Conservation (phyloP, 2,329 filamentous ascomycete species). For the Stenocarpella maydis region DNA sequence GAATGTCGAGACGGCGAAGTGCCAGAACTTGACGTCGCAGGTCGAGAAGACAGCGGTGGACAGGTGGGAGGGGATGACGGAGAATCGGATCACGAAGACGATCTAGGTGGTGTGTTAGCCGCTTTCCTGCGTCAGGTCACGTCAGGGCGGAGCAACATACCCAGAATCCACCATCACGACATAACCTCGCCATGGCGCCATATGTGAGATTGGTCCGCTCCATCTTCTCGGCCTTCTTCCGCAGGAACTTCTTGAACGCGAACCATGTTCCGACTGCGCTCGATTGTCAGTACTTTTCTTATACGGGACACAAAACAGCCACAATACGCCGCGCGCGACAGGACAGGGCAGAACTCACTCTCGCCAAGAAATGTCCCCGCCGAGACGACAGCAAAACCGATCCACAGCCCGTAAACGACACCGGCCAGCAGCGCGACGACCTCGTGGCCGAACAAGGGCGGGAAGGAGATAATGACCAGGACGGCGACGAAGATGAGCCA, state of each 20-base stretch:
- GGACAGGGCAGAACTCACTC: slow-evolving; percentile 38
- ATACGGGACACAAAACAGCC: too few species aligned
- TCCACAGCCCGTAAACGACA: slow-evolving; percentile 51
- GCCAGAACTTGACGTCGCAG: slow-evolving; percentile 52
- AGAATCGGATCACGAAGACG: slow-evolving; percentile 51
- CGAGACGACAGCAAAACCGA: slow-evolving; percentile 51
- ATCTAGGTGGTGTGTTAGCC: slow-evolving; percentile 41
- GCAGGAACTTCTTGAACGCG: slow-evolving; percentile 49
- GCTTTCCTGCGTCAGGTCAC: too few species aligned
- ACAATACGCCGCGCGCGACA: neutral
- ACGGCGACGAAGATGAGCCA: slow-evolving; percentile 51
- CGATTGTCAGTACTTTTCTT: slow-evolving; percentile 3
- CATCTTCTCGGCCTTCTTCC: slow-evolving; percentile 47
- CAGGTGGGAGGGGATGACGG: slow-evolving; percentile 51
- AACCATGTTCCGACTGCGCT: slow-evolving; percentile 50
- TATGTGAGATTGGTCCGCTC: slow-evolving; percentile 52
- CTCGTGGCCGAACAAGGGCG: slow-evolving; percentile 53
- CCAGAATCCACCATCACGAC: slow-evolving; percentile 51
- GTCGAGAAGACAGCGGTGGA: slow-evolving; percentile 54
- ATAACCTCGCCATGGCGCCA: slow-evolving; percentile 49
- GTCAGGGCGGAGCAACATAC: slow-evolving; percentile 36
- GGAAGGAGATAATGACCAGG: slow-evolving; percentile 51
- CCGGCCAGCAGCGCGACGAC: slow-evolving; percentile 51
- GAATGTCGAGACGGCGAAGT: slow-evolving; percentile 50
- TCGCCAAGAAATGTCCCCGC: slow-evolving; percentile 52